phyloP scores from a whole-genome alignment of 2,329 filamentous ascomycete genomes.

The Exophiala lecanii-corni region DNA sequence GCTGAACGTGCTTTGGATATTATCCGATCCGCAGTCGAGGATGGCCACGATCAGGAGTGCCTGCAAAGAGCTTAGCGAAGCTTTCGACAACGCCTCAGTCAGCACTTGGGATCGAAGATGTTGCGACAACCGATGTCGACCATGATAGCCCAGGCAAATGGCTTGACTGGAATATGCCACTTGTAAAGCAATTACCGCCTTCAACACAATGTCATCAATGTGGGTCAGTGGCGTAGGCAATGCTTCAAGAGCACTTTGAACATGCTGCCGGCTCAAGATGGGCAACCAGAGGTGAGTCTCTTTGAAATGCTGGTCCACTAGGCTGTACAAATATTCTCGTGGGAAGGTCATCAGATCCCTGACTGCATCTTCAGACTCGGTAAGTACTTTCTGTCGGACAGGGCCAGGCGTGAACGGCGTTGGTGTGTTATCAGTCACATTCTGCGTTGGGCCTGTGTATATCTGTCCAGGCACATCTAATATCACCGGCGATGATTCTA shows the following conservation, averaged over 20 bases:
- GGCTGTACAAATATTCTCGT: slow-evolving; percentile 19
- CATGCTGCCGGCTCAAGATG: slow-evolving; percentile 28
- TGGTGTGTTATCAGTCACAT: slow-evolving; percentile 6
- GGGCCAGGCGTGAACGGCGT: neutral
- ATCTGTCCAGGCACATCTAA: too few species aligned
- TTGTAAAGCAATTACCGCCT: slow-evolving; percentile 24
- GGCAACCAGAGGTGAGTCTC: slow-evolving; percentile 37
- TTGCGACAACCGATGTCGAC: slow-evolving; percentile 20
- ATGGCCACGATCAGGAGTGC: slow-evolving; percentile 25
- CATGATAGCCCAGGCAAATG: slow-evolving; percentile 25
- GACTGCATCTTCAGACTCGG: slow-evolving; percentile 22
- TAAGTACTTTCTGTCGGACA: neutral
- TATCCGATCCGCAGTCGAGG: slow-evolving; percentile 25
- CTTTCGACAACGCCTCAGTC: slow-evolving; percentile 23
- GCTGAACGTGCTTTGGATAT: slow-evolving; percentile 25
- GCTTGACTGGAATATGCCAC: slow-evolving; percentile 25
- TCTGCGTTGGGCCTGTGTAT: too few species aligned
- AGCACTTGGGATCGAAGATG: slow-evolving; percentile 23
- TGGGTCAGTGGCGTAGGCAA: slow-evolving; percentile 20
- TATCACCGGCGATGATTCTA: too few species aligned
- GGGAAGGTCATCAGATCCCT: slow-evolving; percentile 22
- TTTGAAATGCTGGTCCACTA: slow-evolving; percentile 34
- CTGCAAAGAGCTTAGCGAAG: slow-evolving; percentile 23
- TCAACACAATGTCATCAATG: slow-evolving; percentile 24
- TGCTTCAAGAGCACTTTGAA: slow-evolving; percentile 16